A percentile compares a stretch with the other conserved stretches of the same genome.
Evolutionary conservation across 2,329 filamentous ascomycete genomes (phyloP).

Genomic region (Venturia pyrina): DNA sequence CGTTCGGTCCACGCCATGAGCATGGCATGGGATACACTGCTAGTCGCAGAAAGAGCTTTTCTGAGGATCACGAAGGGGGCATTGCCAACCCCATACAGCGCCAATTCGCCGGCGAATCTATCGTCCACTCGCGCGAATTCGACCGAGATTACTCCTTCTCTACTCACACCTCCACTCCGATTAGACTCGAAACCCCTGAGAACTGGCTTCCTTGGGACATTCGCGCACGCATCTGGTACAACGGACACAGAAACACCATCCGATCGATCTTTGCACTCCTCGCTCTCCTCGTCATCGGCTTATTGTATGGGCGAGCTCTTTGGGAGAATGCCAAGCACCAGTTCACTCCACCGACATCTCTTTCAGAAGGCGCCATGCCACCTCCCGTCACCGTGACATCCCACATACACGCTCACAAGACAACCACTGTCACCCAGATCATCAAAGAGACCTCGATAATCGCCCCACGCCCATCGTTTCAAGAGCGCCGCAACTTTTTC

Average conservation of each 20-base stretch:
- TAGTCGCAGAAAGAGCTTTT: slow-evolving; percentile 8
- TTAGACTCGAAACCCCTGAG: no score
- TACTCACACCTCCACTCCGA: background rate
- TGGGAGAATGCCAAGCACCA: background rate
- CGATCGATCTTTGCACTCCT: background rate
- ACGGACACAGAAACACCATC: background rate
- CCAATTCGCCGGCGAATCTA: no score
- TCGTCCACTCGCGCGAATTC: background rate
- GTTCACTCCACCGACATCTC: background rate
- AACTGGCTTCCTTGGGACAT: no score
- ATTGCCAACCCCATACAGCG: background rate
- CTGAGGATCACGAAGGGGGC: background rate
- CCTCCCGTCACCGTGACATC: background rate
- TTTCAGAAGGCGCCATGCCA: background rate
- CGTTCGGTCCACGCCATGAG: background rate
- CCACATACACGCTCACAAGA: background rate
- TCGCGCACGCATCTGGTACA: background rate
- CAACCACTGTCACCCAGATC: background rate
- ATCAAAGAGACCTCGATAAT: background rate
- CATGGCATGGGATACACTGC: background rate
- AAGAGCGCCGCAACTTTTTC: slow-evolving; percentile 4
- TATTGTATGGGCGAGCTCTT: background rate
- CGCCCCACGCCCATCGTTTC: background rate
- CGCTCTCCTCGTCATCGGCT: background rate
- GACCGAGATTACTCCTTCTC: background rate